Percentiles rank a stretch among this genome's conserved stretches.
Evolutionary conservation across 257 asterid genomes (phyloP).

Genomic region (Datura wrightii): DNA sequence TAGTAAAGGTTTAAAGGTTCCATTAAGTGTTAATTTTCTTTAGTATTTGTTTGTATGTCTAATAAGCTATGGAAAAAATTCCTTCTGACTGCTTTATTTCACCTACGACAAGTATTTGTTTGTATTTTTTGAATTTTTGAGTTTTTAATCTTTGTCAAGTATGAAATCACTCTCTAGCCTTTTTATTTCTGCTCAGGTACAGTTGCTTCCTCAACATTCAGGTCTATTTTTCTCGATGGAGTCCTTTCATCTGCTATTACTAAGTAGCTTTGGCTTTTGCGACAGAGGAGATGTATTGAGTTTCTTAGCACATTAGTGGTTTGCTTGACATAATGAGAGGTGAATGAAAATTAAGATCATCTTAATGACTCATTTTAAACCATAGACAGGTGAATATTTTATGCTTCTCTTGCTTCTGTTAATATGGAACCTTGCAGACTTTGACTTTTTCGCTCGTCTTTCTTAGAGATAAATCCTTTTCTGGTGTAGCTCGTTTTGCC

Average conservation of each 20-base stretch:
- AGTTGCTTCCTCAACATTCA: no score
- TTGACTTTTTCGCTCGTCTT: background rate
- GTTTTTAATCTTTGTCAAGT: no score
- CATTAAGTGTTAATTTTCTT: no score
- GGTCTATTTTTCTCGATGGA: no score
- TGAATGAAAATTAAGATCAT: background rate
- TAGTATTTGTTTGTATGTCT: no score
- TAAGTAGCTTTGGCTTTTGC: background rate
- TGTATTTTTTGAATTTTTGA: no score
- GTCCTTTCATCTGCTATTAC: background rate
- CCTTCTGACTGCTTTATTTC: no score
- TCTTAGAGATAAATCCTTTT: constrained; percentile 9
- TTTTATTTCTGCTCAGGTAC: no score
- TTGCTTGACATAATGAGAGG: background rate
- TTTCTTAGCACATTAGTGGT: constrained; percentile 5
- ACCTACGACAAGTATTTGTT: no score
- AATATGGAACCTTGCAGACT: constrained; percentile 1
- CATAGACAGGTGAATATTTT: background rate
- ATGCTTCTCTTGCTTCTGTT: background rate
- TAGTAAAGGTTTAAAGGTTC: no score
- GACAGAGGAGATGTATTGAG: background rate
- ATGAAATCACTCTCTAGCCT: no score
- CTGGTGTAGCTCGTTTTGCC: background rate
- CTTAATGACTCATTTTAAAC: background rate
- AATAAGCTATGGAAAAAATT: no score